These are phyloP conservation scores for Penicillium sp. DNA, from an alignment of 2,329 filamentous ascomycete species.

Conservation along the genomic window DNA sequence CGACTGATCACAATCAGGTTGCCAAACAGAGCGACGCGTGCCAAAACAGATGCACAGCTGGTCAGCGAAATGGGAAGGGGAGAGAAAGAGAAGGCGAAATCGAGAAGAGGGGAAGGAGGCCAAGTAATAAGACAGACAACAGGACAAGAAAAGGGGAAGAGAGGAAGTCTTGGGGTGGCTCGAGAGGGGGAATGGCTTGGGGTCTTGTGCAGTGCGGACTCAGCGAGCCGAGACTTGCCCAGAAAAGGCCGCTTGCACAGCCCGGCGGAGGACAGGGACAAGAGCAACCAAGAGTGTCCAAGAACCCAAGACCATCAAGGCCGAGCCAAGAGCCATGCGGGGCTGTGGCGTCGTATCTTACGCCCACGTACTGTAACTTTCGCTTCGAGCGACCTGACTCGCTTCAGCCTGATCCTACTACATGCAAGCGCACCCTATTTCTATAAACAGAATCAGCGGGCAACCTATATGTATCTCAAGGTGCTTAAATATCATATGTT, in stretches of 20 bases:
- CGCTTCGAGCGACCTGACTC: neutral
- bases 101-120: slow-evolving; percentile 14
- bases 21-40: slow-evolving; percentile 11
- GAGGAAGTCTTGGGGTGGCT: slow-evolving; percentile 25
- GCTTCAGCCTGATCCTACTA: neutral
- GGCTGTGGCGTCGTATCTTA: neutral
- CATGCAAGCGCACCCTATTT: neutral
- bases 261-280: slow-evolving; percentile 38
- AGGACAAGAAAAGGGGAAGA: slow-evolving; percentile 19
- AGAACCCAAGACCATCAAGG: neutral
- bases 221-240: slow-evolving; percentile 39
- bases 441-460: neutral
- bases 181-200: slow-evolving; percentile 25
- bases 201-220: slow-evolving; percentile 27
- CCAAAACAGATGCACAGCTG: slow-evolving; percentile 10
- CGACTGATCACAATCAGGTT: slow-evolving; percentile 8
- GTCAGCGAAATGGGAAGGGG: slow-evolving; percentile 11
- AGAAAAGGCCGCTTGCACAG: slow-evolving; percentile 39
- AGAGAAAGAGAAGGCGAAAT: slow-evolving; percentile 15
- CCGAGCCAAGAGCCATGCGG: slow-evolving; percentile 12
- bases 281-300: slow-evolving; percentile 13
- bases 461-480: neutral
- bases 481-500: neutral
- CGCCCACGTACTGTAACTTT: neutral
- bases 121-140: slow-evolving; percentile 17